These are phyloP conservation scores for Codiaeum variegatum DNA, from an alignment of 441 rosid genomes.

Conservation along the genomic window DNA sequence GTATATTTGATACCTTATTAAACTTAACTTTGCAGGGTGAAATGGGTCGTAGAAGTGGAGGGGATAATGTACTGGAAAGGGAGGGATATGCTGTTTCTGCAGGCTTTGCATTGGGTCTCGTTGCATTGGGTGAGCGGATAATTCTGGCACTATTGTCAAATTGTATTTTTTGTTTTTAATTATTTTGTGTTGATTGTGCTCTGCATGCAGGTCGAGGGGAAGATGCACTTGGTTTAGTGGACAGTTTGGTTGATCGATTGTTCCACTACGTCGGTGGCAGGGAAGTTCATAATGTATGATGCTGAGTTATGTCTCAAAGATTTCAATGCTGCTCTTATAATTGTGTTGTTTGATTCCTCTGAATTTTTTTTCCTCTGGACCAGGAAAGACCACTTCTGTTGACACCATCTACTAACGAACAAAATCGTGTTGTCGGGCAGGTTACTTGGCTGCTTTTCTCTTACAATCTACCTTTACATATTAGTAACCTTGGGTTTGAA, in stretches of 20 bases:
- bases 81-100: conserved; percentile 99
- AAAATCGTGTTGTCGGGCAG: conserved; percentile 69
- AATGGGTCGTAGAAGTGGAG: conserved; percentile 96
- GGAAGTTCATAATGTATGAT: conserved; percentile 62
- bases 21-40: conserved; percentile 60
- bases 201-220: conserved; percentile 67
- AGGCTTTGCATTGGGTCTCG: conserved; percentile 95
- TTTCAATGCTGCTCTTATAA: conserved; percentile 26
- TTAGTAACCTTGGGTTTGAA: conserved; percentile 15
- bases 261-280: conserved; percentile 87
- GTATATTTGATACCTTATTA: conserved; percentile 12
- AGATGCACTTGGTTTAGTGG: conserved; percentile 74
- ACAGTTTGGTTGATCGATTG: conserved; percentile 71
- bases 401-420: conserved; percentile 55
- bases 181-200: conserved; percentile 29
- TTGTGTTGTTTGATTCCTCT: conserved; percentile 22
- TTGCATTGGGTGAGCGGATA: conserved; percentile 61
- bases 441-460: conserved; percentile 34
- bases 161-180: conserved; percentile 5
- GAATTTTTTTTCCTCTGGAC: conserved; percentile 20
- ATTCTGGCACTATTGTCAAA: neutral
- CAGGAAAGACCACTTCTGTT: conserved; percentile 73
- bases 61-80: conserved; percentile 98
- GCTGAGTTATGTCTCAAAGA: conserved; percentile 18
- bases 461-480: conserved; percentile 13